Conservation (phyloP, 257 asterid genomes). For the Fraxinus excelsior region DNA sequence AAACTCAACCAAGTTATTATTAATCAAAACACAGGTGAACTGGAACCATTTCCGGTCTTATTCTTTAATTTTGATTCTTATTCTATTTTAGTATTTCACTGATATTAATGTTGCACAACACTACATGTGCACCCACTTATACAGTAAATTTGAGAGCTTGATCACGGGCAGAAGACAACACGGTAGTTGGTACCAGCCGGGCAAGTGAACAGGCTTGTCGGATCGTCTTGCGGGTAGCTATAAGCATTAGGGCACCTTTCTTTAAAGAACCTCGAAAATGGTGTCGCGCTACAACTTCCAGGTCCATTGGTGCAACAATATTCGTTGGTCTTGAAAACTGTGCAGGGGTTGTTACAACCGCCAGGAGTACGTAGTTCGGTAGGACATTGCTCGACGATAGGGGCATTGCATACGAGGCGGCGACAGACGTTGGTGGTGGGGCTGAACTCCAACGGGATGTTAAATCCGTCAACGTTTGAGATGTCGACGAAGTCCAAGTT, state of each 20-base stretch:
- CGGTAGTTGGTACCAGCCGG: constrained; percentile 8
- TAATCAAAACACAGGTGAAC: background rate
- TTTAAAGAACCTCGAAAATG: background rate
- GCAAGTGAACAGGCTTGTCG: constrained; percentile 2
- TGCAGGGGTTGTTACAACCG: constrained; percentile 1
- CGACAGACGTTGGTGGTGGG: constrained; percentile 17
- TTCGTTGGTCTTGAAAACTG: background rate
- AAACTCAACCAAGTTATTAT: background rate
- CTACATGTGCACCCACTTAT: background rate
- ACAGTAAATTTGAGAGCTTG: background rate
- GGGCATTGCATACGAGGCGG: background rate
- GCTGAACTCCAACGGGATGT: constrained; percentile 32
- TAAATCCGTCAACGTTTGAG: constrained; percentile 32
- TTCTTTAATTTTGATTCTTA: background rate
- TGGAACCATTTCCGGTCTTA: background rate
- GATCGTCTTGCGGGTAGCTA: constrained; percentile 3
- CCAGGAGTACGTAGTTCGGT: background rate
- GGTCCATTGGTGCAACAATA: constrained; percentile 12
- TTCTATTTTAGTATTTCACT: background rate
- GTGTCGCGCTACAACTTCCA: background rate
- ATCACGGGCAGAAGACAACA: constrained; percentile 6
- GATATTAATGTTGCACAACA: background rate
- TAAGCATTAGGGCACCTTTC: background rate
- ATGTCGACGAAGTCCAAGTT: constrained; percentile 33
- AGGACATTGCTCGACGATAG: background rate